Evolutionary conservation across 148 eudicot genomes (phyloP), one percentile per base, ranked within the genome.

Genomic region (Mesembryanthemum crystallinum): DNA sequence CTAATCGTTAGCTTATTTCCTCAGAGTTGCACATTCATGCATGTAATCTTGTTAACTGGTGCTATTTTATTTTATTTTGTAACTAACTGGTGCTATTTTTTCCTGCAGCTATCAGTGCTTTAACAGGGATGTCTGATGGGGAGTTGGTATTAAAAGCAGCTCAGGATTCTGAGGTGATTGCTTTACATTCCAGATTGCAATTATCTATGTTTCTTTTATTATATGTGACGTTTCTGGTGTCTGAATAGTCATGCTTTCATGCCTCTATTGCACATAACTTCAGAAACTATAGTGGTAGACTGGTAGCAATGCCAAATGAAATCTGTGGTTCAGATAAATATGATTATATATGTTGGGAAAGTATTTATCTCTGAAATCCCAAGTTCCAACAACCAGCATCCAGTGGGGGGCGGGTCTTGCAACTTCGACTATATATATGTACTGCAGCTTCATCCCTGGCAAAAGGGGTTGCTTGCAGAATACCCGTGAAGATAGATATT

Each of bases 131-230:
- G 62, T 81, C 85, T 62, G 88, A 83, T 65, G 89, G 88, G 32
- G 85, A 83, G 71, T 57, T 84, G 47, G 73, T 71, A 65, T 74
- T 81, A 29, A 82, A 82, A 72, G 82, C 81, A 73, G 73, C 94
- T 29, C 91, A 89, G 81, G 69, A 81, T 84, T 89, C 86, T 27
- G 91, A 93, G 97, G 98, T 93, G 69, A 77, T 68, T 73, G 20
- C 52, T 55, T 23, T 35, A 47, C 49, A 27, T 3, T 68, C 17
- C 25, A 69, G 63, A 39, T 45, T 75, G 65, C 66, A 70, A 68
- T 52, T 39, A 7, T 79, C 35, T n/a, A 21, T 51, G 15, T 28
- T 21, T 47, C 47, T 51, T 63, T 37, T 10, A 25, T 45, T 15
- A 3, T 21, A 17, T 60, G 64, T 62, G 8, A 28, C 28, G 13